A percentile compares a stretch with the other conserved stretches of the same genome.
These are phyloP conservation scores for Knufia petricola DNA, from an alignment of 2,329 filamentous ascomycete species.

Conservation along the genomic window DNA sequence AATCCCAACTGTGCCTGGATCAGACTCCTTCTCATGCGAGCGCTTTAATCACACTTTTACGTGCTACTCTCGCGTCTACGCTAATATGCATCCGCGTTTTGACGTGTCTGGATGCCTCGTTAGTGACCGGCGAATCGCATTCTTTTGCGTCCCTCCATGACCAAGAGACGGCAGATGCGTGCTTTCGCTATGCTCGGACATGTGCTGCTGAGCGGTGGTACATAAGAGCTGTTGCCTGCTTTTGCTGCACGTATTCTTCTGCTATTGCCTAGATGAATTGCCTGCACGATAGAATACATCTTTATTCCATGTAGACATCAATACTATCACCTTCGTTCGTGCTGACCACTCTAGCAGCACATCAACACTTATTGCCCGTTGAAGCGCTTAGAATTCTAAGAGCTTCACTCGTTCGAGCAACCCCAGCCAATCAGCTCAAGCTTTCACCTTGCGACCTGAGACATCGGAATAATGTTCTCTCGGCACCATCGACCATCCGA, in stretches of 20 bases:
- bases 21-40: slow-evolving; percentile 3
- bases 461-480: slow-evolving; percentile 12
- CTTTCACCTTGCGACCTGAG: slow-evolving; percentile 10
- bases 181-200: slow-evolving; percentile 3
- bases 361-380: background rate
- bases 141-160: background rate
- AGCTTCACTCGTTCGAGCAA: slow-evolving; percentile 31
- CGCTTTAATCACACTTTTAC: slow-evolving; percentile 8
- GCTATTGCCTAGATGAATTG: background rate
- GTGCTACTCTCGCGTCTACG: slow-evolving; percentile 5
- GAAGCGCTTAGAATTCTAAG: slow-evolving; percentile 2
- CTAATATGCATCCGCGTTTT: slow-evolving; percentile 2
- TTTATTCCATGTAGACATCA: slow-evolving; percentile 2
- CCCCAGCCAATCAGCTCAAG: slow-evolving; percentile 43
- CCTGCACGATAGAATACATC: background rate
- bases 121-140: background rate
- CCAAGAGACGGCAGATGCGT: background rate
- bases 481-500: slow-evolving; percentile 23
- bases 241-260: background rate
- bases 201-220: slow-evolving; percentile 5
- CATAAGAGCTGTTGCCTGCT: slow-evolving; percentile 3
- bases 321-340: background rate
- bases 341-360: slow-evolving; percentile 4
- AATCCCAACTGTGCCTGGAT: background rate
- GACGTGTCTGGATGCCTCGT: slow-evolving; percentile 9